phyloP scores from a whole-genome alignment of 176 grass and related monocot species.

The Bolboschoenus planiculmis region DNA sequence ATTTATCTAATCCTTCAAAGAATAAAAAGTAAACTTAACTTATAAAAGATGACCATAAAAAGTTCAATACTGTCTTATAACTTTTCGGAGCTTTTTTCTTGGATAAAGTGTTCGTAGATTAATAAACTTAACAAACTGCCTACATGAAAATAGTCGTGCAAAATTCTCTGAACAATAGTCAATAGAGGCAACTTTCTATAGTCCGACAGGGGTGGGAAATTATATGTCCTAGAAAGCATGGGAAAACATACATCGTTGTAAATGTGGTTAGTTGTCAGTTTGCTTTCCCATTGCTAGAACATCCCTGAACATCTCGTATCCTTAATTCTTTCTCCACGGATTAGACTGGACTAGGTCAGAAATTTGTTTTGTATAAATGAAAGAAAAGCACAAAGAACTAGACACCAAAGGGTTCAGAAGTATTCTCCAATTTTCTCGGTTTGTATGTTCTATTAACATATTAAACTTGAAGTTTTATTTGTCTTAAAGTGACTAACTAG shows the following conservation, averaged over 20 bases:
- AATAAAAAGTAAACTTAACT: too few species aligned
- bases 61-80: not conserved
- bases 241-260: not conserved
- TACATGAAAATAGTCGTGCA: not conserved
- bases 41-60: not conserved
- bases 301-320: not conserved
- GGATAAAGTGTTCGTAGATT: not conserved
- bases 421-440: not conserved
- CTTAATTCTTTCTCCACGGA: not conserved
- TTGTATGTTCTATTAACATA: not conserved
- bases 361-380: not conserved
- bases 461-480: not conserved
- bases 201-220: not conserved
- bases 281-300: not conserved
- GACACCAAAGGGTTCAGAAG: not conserved
- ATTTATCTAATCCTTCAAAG: not conserved
- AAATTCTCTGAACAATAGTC: not conserved
- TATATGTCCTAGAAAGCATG: not conserved
- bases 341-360: not conserved
- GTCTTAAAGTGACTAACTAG: not conserved
- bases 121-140: not conserved
- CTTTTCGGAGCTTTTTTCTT: not conserved
- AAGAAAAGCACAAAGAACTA: not conserved
- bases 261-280: not conserved
- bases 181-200: not conserved